Percentiles rank a stretch among this genome's conserved stretches.
These are phyloP conservation scores for Heimioporus retisporus DNA, from an alignment of 1,284 basidiomycete genomes.

Conservation along the genomic window DNA sequence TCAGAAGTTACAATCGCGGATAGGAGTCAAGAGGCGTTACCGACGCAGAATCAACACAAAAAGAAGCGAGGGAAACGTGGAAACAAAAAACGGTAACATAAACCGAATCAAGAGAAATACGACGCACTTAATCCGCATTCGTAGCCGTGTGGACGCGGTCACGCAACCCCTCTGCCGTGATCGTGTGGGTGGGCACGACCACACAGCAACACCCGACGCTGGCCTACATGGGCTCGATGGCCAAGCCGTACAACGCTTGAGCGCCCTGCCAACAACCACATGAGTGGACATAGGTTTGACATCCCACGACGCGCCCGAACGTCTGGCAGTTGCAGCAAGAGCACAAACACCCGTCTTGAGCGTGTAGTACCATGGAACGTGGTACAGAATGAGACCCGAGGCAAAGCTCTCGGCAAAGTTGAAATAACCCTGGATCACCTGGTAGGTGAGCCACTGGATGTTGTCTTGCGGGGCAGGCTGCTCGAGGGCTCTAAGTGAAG, in stretches of 20 bases:
- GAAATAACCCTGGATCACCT: constrained; percentile 89
- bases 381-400: constrained; percentile 83
- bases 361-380: constrained; percentile 91
- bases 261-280: too few relatives aligned
- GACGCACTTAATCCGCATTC: too few relatives aligned
- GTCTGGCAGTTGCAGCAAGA: constrained; percentile 94
- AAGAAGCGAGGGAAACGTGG: too few relatives aligned
- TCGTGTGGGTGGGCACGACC: constrained; percentile 39
- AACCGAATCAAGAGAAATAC: not conserved
- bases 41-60: not conserved
- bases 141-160: constrained; percentile 56
- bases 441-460: constrained; percentile 92
- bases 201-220: constrained; percentile 52
- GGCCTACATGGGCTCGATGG: constrained; percentile 76
- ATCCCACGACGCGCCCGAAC: too few relatives aligned
- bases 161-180: constrained; percentile 52
- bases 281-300: too few relatives aligned
- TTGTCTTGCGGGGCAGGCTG: constrained; percentile 82
- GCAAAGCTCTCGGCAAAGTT: too few relatives aligned
- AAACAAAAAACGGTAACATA: not conserved
- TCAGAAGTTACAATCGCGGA: too few relatives aligned
- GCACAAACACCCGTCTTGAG: constrained; percentile 90
- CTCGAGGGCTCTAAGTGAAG: constrained; percentile 85
- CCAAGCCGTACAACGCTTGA: constrained; percentile 72
- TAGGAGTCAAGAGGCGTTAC: too few relatives aligned